Percentiles rank a stretch among this genome's conserved stretches.
These are phyloP conservation scores for Lichtheimia hyalospora DNA, from an alignment of 371 early-diverging fungal genomes.

Conservation along the genomic window DNA sequence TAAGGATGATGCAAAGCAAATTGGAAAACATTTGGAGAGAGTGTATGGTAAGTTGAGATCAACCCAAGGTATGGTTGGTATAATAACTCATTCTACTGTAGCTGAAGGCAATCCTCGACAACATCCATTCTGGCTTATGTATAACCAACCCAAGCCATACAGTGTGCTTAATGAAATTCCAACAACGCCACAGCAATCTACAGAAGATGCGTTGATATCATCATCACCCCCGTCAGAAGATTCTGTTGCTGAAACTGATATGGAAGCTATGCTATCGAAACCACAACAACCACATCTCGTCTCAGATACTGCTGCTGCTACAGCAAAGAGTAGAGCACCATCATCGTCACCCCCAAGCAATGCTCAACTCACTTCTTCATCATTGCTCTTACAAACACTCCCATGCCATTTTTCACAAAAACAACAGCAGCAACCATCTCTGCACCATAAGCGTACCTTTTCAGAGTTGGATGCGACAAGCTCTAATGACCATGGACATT, in stretches of 20 bases:
- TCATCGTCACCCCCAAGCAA: background rate
- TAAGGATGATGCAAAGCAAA: slow-evolving; percentile 62
- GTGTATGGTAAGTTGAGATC: slow-evolving; percentile 36
- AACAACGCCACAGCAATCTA: slow-evolving; percentile 8
- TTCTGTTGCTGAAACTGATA: background rate
- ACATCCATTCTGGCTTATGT: slow-evolving; percentile 31
- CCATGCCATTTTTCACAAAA: background rate
- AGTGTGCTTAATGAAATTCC: slow-evolving; percentile 35
- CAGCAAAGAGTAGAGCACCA: background rate
- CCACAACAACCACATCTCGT: background rate
- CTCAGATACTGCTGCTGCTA: background rate
- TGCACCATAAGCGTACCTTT: background rate
- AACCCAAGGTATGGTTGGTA: too few relatives aligned
- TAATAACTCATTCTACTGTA: background rate
- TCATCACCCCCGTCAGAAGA: background rate
- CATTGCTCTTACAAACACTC: background rate
- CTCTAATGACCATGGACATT: background rate
- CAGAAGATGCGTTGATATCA: slow-evolving; percentile 2
- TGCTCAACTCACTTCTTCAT: background rate
- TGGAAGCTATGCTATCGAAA: background rate
- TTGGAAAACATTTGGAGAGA: slow-evolving; percentile 57
- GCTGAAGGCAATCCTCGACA: slow-evolving; percentile 19
- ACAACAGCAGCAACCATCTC: background rate
- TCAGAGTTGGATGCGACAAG: background rate
- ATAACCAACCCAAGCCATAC: slow-evolving; percentile 34